Evolutionary conservation across 2,329 filamentous ascomycete genomes (phyloP).

Genomic region (Colletotrichum costaricense): DNA sequence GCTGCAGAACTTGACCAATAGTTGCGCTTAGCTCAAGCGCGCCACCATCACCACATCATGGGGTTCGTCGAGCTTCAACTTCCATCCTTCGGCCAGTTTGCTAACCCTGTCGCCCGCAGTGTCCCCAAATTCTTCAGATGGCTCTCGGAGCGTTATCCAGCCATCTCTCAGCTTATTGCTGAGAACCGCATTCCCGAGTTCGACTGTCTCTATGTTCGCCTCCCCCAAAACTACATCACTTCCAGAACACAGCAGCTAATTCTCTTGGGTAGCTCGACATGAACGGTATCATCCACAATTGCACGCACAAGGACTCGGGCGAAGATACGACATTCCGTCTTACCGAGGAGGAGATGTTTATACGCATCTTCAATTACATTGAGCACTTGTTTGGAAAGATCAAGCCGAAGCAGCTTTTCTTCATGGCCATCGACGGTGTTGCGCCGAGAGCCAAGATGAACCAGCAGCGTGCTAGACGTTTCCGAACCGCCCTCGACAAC

Average conservation of each 20-base stretch:
- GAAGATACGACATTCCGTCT: slow-evolving; percentile 92
- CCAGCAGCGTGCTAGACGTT: slow-evolving; percentile 94
- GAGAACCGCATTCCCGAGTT: slow-evolving; percentile 99
- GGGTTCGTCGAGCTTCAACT: slow-evolving; percentile 39
- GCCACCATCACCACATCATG: slow-evolving; percentile 41
- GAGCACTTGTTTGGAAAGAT: slow-evolving; percentile 99
- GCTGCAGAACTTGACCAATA: slow-evolving; percentile 6
- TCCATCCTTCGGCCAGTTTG: not conserved
- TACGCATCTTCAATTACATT: slow-evolving; percentile 99
- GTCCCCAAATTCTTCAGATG: slow-evolving; percentile 96
- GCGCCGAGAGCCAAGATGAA: slow-evolving; percentile 99
- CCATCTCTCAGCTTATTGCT: slow-evolving; percentile 97
- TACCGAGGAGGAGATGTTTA: slow-evolving; percentile 99
- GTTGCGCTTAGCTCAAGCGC: slow-evolving; percentile 26
- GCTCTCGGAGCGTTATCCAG: slow-evolving; percentile 98
- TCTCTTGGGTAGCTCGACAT: slow-evolving; percentile 76
- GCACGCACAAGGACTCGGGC: slow-evolving; percentile 91
- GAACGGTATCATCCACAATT: slow-evolving; percentile 99
- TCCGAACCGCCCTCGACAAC: slow-evolving; percentile 91
- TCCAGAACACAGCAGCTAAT: slow-evolving; percentile 47
- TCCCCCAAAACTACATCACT: slow-evolving; percentile 38
- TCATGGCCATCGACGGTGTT: slow-evolving; percentile 99
- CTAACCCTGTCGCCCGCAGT: slow-evolving; percentile 49
- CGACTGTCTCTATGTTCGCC: slow-evolving; percentile 87
- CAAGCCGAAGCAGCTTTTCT: slow-evolving; percentile 97